These are phyloP conservation scores for Solanum peruvianum DNA, from an alignment of 257 asterid genomes.

Conservation along the genomic window DNA sequence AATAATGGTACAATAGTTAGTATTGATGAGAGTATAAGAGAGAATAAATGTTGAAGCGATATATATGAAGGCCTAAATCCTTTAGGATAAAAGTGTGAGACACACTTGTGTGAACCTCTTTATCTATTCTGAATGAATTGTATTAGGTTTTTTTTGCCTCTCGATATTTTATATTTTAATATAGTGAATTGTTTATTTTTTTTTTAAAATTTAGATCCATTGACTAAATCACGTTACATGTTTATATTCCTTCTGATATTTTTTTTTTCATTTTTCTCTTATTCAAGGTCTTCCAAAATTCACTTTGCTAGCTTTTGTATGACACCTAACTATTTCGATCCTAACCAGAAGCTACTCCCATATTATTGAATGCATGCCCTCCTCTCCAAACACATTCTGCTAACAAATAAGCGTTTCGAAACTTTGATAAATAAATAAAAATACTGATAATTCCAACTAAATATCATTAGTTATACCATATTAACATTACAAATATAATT, in stretches of 20 bases:
- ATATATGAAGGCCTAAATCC: too few species aligned
- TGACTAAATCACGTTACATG: neutral
- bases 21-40: neutral
- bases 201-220: neutral
- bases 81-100: too few species aligned
- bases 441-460: neutral
- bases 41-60: neutral
- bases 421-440: neutral
- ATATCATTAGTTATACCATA: neutral
- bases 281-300: neutral
- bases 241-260: accelerated
- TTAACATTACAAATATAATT: neutral
- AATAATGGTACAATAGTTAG: neutral
- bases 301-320: too few species aligned
- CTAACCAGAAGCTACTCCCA: neutral
- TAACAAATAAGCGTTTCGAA: neutral
- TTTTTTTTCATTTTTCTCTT: too few species aligned
- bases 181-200: neutral
- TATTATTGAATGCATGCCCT: neutral
- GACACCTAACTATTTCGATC: neutral
- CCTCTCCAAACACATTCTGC: neutral
- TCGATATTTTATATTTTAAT: too few species aligned
- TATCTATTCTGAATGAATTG: neutral
- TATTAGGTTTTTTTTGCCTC: too few species aligned
- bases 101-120: too few species aligned